Conservation (phyloP, 2,329 filamentous ascomycete genomes). For the Ambrosiella cleistominuta region DNA sequence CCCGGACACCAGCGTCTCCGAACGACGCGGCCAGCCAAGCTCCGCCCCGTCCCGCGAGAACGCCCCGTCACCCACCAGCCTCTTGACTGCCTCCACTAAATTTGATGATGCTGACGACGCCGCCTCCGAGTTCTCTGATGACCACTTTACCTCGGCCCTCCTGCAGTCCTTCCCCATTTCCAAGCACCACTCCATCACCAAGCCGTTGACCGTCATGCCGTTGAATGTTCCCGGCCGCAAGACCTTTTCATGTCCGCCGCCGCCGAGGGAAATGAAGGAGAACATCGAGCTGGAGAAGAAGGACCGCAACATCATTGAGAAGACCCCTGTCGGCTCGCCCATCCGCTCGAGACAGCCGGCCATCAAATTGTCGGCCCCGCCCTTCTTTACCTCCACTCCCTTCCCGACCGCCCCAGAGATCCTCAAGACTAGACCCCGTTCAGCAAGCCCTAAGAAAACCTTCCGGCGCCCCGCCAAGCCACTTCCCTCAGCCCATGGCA, state of each 20-base stretch:
- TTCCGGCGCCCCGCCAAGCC: not conserved
- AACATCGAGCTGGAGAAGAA: not conserved
- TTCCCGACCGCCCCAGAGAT: not conserved
- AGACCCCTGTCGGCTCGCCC: slow-evolving; percentile 1
- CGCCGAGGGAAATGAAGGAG: not conserved
- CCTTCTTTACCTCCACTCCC: not conserved
- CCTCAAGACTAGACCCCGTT: not conserved
- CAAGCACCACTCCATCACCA: slow-evolving; percentile 9
- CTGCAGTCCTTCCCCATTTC: slow-evolving; percentile 9
- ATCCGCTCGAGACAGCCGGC: slow-evolving; percentile 1
- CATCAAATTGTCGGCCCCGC: not conserved
- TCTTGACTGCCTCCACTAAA: slow-evolving; percentile 7
- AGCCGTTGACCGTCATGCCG: not conserved
- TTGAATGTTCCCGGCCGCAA: slow-evolving; percentile 1
- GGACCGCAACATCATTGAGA: not conserved
- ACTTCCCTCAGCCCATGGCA: not conserved
- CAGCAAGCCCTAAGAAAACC: not conserved
- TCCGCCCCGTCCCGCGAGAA: slow-evolving; percentile 23
- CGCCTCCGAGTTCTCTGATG: slow-evolving; percentile 3
- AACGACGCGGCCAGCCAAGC: not conserved
- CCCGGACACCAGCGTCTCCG: not conserved
- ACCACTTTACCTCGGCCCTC: slow-evolving; percentile 2
- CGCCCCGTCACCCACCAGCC: slow-evolving; percentile 5
- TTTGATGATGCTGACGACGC: not conserved
- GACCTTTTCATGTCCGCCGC: slow-evolving; percentile 8